These are phyloP conservation scores for Phytophthora agathidicida DNA, from an alignment of 352 stramenopile species.

Conservation along the genomic window DNA sequence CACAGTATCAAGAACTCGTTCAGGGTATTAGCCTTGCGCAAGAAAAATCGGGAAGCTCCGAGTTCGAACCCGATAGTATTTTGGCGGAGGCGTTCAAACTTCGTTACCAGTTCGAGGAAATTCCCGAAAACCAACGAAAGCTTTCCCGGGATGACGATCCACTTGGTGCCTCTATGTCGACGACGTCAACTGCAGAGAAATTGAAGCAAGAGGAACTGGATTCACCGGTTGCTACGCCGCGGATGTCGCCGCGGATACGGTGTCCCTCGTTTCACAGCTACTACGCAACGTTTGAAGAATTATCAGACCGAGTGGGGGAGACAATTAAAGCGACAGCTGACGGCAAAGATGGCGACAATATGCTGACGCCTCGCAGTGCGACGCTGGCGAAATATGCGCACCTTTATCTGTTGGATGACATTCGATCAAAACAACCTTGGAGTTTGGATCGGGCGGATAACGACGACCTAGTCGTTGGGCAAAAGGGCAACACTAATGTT, in stretches of 20 bases:
- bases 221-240: conserved; percentile 11
- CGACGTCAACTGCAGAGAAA: background rate
- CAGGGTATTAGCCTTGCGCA: conserved; percentile 62
- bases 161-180: background rate
- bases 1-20: conserved; percentile 69
- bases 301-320: conserved; percentile 28
- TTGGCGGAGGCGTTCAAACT: conserved; percentile 57
- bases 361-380: conserved; percentile 64
- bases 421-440: conserved; percentile 61
- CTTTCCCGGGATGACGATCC: conserved; percentile 33
- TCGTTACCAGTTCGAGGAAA: conserved; percentile 74
- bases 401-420: conserved; percentile 72
- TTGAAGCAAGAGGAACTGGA: conserved; percentile 11
- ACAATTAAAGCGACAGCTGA: conserved; percentile 1
- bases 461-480: conserved; percentile 48
- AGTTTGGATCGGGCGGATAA: conserved; percentile 44
- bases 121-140: conserved; percentile 64
- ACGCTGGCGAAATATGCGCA: conserved; percentile 84
- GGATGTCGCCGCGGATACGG: conserved; percentile 41
- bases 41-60: conserved; percentile 42
- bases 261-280: conserved; percentile 79
- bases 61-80: conserved; percentile 42
- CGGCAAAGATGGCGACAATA: background rate
- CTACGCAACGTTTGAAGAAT: conserved; percentile 72
- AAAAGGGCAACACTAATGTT: background rate